Evolutionary conservation across 371 early-diverging fungal genomes (phyloP), one percentile per base, ranked within the genome.

Genomic region (Nematocida ausubeli): DNA sequence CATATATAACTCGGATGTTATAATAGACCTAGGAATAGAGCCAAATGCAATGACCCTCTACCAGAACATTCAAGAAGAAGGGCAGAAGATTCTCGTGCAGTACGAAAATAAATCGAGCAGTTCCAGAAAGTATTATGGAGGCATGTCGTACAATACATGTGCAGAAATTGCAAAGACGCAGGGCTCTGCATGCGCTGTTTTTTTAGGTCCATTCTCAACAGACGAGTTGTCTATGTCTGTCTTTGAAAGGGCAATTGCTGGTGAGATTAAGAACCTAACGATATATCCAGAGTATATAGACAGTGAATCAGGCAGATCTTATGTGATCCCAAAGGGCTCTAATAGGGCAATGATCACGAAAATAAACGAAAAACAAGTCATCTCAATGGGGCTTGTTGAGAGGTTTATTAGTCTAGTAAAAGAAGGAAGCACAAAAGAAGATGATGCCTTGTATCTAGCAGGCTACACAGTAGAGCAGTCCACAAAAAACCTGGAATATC

Each of bases 311-410:
- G 78, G 66, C 9, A 51, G 26, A n/a, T 75, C 69, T 30, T 64
- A 28, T 51, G 26, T 75, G 5, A 64, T 75, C n/a, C 78, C 67
- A 14, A 75, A 75, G 28, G 63, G 47, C 0, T 30, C 22, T 35
- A 75, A 75, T 57, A 47, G 78, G 3, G 65, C 66, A n/a, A 56
- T 75, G 42, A 67, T 75, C 9, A 75, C 78, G 12, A 64, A 64
- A 26, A 40, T 49, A 0, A 65, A 55, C 37, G 28, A 50, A 22
- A 34, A 67, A 16, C 42, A 63, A 22, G 14, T 5, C 6, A 26
- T 71, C 3, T 28, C 19, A 19, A 26, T 50, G 3, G 32, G 9
- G 6, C 3, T 66, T 14, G 35, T 75, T 6, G 55, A 66, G 6
- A 28, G 16, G 24, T 47, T 66, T 14, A 16, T 75, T 5, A 1